phyloP scores from a whole-genome alignment of 1,139 yeast genomes.

The Suhomyces anneliseae region DNA sequence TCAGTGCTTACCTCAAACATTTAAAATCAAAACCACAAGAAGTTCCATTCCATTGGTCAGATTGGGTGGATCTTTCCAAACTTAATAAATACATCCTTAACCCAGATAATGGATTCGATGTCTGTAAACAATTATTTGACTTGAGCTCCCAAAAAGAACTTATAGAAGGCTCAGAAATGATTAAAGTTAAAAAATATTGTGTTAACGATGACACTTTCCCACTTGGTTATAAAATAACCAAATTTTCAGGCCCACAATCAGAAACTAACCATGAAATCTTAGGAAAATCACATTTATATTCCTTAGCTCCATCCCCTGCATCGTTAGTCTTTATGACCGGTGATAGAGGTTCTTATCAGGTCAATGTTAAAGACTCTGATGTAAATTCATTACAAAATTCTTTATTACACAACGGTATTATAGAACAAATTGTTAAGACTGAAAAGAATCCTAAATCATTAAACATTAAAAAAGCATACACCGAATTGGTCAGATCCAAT shows the following conservation, averaged over 20 bases:
- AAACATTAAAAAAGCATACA: constrained; percentile 18
- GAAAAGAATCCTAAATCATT: constrained; percentile 4
- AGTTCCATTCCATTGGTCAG: constrained; percentile 58
- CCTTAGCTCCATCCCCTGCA: constrained; percentile 17
- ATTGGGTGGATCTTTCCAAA: constrained; percentile 50
- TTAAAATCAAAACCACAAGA: constrained; percentile 4
- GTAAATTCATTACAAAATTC: constrained; percentile 21
- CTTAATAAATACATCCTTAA: constrained; percentile 45
- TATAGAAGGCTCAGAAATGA: constrained; percentile 1
- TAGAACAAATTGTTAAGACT: constrained; percentile 16
- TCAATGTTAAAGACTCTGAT: constrained; percentile 18
- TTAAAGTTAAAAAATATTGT: constrained; percentile 1
- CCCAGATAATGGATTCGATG: constrained; percentile 15
- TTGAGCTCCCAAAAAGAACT: constrained; percentile 9
- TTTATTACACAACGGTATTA: constrained; percentile 28
- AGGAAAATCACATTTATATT: constrained; percentile 18
- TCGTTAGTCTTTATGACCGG: constrained; percentile 21
- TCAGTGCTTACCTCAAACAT: constrained; percentile 35
- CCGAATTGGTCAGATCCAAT: constrained; percentile 9
- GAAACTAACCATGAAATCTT: constrained; percentile 25
- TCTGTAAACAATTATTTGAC: constrained; percentile 26
- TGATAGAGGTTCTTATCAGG: constrained; percentile 18
- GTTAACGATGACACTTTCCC: constrained; percentile 6
- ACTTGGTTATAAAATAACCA: constrained; percentile 30
- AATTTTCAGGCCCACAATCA: constrained; percentile 31